Evolutionary conservation across 2,329 filamentous ascomycete genomes (phyloP), one percentile per base, ranked within the genome.

Genomic region (Diplodia corticola): DNA sequence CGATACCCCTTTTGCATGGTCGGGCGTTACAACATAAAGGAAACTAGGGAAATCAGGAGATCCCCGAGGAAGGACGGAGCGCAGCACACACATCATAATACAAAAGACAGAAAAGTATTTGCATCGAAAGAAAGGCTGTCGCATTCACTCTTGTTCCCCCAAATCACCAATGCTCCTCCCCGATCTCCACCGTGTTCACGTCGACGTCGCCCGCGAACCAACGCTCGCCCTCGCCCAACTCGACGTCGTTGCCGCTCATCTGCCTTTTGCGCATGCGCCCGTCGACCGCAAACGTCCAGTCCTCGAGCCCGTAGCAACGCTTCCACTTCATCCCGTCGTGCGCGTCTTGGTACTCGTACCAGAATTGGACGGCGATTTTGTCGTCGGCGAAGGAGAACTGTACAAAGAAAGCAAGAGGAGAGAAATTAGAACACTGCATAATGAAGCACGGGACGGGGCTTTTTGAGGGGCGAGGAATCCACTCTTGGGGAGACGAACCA

Each of bases 281-380:
- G 70, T 91, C 85, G 1, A 84, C 81, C 0, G 86, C 87, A 76
- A 91, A 92, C 0, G 89, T 92, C 90, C 89, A 92, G 73, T 92
- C 89, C 73, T 92, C 90, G 12, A 96, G 84, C 0, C 92, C 92
- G 73, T 96, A 96, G 51, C 90, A 93, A n/a, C 91, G 84, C 84
- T 90, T 93, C 92, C 92, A 96, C 75, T 91, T 81, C 79, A 81
- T 78, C 7, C 76, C 88, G 44, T 90, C 89, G 1, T 82, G 71
- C 7, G 79, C 78, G 72, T 94, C 91, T 69, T 88, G 85, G 79
- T 88, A 93, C 77, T 96, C 90, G 73, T 94, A 96, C 92, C 92
- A 96, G 76, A 95, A 96, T 74, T 96, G 91, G 24, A 96, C 92
- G 0, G 92, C 92, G 69, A 93, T 94, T 78, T 87, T 90, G 77